phyloP scores from a whole-genome alignment of 805 yeast genomes.

The Cyberlindnera nakhonratchasimensis region DNA sequence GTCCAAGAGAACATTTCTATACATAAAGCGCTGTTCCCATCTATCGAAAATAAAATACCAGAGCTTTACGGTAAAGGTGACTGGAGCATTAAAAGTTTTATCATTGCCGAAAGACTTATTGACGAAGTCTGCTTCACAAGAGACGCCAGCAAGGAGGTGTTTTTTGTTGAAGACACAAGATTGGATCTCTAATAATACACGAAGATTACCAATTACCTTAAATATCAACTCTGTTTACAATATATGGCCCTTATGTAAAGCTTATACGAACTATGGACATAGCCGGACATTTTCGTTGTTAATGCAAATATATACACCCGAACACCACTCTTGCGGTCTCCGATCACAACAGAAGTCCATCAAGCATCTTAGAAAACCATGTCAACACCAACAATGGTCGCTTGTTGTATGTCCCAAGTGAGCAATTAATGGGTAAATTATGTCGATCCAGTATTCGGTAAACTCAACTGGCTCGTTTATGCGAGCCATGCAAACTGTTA shows the following conservation, averaged over 20 bases:
- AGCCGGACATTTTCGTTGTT: neutral
- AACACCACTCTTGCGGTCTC: neutral
- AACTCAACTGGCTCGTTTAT: constrained; percentile 71
- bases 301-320: neutral
- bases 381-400: no score
- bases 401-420: no score
- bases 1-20: constrained; percentile 50
- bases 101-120: constrained; percentile 48
- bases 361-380: neutral
- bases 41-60: constrained; percentile 46
- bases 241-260: neutral
- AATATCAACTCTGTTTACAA: no score
- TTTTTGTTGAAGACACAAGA: constrained; percentile 29
- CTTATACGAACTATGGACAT: neutral
- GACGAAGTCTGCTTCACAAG: constrained; percentile 47
- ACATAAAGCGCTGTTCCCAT: constrained; percentile 52
- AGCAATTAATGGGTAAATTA: no score
- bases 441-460: constrained; percentile 50
- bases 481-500: constrained; percentile 74
- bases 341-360: neutral
- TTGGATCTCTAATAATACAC: neutral
- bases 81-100: constrained; percentile 40
- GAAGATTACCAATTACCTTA: neutral
- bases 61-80: constrained; percentile 51
- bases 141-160: constrained; percentile 34